These are phyloP conservation scores for Barnettozyma populi DNA, from an alignment of 805 yeast genomes.

Conservation along the genomic window DNA sequence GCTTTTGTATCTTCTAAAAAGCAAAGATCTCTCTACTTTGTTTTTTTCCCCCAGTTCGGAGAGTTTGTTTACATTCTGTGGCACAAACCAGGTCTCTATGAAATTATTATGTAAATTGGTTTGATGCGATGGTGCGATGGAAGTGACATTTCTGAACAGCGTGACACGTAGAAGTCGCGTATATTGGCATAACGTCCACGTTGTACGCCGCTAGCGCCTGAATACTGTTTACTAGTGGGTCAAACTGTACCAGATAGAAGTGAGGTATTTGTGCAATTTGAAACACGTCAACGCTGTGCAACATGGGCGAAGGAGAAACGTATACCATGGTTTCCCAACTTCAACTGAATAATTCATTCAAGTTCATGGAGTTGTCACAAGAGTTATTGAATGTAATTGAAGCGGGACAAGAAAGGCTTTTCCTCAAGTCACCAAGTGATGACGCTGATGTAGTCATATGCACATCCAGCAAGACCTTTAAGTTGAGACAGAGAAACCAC, in stretches of 20 bases:
- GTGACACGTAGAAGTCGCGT: too few species aligned
- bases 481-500: conserved; percentile 74
- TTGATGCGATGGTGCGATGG: neutral
- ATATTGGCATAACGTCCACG: too few species aligned
- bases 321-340: conserved; percentile 5
- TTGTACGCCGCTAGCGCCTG: too few species aligned
- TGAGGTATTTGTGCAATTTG: neutral
- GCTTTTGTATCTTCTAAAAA: neutral
- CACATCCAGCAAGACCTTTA: conserved; percentile 53
- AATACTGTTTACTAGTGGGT: too few species aligned
- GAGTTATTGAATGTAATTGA: conserved; percentile 38
- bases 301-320: neutral
- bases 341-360: conserved; percentile 32
- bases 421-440: conserved; percentile 27
- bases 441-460: conserved; percentile 53
- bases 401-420: conserved; percentile 17
- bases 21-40: neutral
- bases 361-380: conserved; percentile 48
- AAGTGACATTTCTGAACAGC: too few species aligned
- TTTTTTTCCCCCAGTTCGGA: neutral
- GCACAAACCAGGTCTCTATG: neutral
- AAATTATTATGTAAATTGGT: neutral
- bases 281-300: neutral
- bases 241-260: neutral
- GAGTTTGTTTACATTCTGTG: conserved; percentile 5